Evolutionary conservation across 2,329 filamentous ascomycete species (phyloP).

Genomic region (Fusarium sp.): DNA sequence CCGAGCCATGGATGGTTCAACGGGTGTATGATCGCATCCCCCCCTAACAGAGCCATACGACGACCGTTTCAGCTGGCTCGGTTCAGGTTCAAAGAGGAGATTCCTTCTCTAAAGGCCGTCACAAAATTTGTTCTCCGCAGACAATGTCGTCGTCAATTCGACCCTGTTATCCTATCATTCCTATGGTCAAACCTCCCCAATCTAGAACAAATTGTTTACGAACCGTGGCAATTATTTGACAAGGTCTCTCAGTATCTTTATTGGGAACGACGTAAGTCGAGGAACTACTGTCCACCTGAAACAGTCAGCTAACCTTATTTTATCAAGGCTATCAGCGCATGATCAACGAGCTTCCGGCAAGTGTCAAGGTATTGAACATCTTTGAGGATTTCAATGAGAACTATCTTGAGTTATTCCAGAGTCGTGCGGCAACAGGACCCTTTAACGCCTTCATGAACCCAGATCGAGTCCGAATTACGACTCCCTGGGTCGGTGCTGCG

Average conservation of each 20-base stretch:
- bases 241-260: rapidly evolving
- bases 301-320: conserved; percentile 3
- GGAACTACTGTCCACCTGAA: neutral
- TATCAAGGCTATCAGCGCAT: conserved; percentile 7
- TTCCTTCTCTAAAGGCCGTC: conserved; percentile 6
- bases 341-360: neutral
- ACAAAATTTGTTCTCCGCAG: conserved; percentile 27
- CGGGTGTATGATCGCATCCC: neutral
- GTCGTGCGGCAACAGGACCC: neutral
- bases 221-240: conserved; percentile 19
- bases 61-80: neutral
- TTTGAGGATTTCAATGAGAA: conserved; percentile 32
- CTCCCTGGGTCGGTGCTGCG: neutral
- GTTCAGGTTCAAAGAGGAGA: neutral
- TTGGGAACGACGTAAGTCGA: conserved; percentile 9
- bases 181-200: conserved; percentile 22
- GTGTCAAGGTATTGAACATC: conserved; percentile 44
- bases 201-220: conserved; percentile 14
- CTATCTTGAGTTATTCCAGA: conserved; percentile 9
- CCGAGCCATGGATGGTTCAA: conserved; percentile 19
- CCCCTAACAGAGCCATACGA: conserved; percentile 11
- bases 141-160: conserved; percentile 26
- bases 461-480: conserved; percentile 9
- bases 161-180: neutral
- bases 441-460: neutral